phyloP scores from a whole-genome alignment of 1,139 yeast genomes.

The Blastobotrys capitulatus region DNA sequence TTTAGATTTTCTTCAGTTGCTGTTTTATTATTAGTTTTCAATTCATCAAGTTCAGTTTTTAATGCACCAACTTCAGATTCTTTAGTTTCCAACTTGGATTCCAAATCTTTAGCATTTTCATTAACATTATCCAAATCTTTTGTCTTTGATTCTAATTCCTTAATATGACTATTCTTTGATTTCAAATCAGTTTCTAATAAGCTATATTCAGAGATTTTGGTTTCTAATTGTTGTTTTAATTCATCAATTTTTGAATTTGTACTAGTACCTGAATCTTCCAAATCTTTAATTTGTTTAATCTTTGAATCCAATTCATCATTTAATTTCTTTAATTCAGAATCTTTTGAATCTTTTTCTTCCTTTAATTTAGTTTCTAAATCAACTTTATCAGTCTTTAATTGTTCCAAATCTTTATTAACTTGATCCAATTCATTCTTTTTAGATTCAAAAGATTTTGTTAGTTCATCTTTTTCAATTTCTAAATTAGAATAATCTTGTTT shows the following conservation, averaged over 20 bases:
- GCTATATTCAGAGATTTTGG: not conserved
- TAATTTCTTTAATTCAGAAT: not conserved
- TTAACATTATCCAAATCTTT: not conserved
- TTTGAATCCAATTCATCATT: not conserved
- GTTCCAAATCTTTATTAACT: not conserved
- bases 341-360: not conserved
- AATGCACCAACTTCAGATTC: not conserved
- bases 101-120: not conserved
- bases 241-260: constrained; percentile 5
- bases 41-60: not conserved
- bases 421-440: not conserved
- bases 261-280: not conserved
- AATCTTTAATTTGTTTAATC: not conserved
- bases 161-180: not conserved
- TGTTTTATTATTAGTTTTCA: not conserved
- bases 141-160: not conserved
- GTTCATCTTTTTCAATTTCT: not conserved
- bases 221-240: not conserved
- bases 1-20: not conserved
- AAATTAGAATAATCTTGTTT: not conserved
- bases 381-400: not conserved
- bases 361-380: not conserved
- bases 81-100: not conserved
- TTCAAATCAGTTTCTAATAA: not conserved
- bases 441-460: not conserved